Conservation (phyloP, 129 eudicot species). For the Sambucus nigra region DNA sequence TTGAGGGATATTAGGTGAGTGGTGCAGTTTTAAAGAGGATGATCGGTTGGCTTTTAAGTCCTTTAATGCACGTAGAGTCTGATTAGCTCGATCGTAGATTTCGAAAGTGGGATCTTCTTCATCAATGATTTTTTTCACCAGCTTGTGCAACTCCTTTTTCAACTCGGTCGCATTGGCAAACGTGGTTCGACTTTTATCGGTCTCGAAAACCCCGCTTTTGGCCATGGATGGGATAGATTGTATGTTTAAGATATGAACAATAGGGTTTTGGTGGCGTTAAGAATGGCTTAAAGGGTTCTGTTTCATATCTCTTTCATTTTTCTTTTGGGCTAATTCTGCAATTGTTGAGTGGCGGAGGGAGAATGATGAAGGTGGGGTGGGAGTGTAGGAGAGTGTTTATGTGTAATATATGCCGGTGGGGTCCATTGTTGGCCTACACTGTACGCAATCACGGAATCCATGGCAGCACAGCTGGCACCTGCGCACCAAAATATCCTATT, state of each 20-base stretch:
- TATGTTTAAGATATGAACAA: too few species aligned
- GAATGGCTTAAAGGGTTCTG: not conserved
- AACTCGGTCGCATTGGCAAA: constrained; percentile 45
- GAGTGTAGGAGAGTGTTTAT: constrained; percentile 14
- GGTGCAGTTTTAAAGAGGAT: constrained; percentile 20
- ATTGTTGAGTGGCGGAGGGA: not conserved
- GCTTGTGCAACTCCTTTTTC: constrained; percentile 53
- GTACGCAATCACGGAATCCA: constrained; percentile 41
- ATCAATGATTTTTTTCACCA: constrained; percentile 47
- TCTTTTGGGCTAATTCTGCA: not conserved
- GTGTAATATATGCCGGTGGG: constrained; percentile 14
- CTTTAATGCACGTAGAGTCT: constrained; percentile 39
- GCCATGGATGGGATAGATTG: constrained; percentile 32
- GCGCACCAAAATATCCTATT: too few species aligned
- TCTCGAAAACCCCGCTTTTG: constrained; percentile 49
- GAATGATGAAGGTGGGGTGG: constrained; percentile 5
- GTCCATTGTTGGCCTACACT: constrained; percentile 22
- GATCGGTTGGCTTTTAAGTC: constrained; percentile 39
- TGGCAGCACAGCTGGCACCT: constrained; percentile 50
- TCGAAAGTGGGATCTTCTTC: constrained; percentile 31
- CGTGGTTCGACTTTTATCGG: too few species aligned
- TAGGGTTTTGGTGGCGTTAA: not conserved
- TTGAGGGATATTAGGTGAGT: constrained; percentile 34
- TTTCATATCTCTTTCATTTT: not conserved
- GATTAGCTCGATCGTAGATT: constrained; percentile 58